Evolutionary conservation across 495 filamentous ascomycete species (phyloP).

Genomic region (Oidiodendron maius): DNA sequence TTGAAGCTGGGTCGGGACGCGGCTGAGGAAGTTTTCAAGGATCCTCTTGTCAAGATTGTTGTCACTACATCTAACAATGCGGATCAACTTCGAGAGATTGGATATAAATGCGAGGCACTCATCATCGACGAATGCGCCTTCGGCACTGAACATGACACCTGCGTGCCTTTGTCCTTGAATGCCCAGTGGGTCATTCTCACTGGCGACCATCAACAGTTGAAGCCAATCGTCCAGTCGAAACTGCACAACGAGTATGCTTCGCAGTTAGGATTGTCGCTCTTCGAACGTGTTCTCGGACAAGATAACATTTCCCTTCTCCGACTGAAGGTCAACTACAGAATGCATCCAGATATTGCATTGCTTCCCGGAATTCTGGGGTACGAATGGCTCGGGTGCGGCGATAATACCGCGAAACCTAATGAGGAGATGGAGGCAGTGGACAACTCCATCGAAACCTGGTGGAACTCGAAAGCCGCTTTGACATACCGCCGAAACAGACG

Average conservation of each 20-base stretch:
- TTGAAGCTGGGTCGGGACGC: background rate
- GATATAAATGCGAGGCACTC: background rate
- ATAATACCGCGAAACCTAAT: background rate
- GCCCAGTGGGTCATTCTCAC: background rate
- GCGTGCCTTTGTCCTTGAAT: background rate
- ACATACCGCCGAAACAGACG: background rate
- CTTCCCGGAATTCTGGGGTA: conserved; percentile 1
- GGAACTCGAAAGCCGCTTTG: background rate
- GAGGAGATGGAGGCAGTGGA: background rate
- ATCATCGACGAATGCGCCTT: conserved; percentile 4
- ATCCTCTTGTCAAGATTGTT: conserved; percentile 1
- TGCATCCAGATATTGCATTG: conserved; percentile 10
- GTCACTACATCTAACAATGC: conserved; percentile 6
- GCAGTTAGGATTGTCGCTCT: background rate
- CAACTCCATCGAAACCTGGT: background rate
- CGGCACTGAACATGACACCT: conserved; percentile 1
- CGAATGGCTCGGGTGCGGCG: conserved; percentile 2
- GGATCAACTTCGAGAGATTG: background rate
- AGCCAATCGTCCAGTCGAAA: background rate
- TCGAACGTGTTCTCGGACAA: background rate
- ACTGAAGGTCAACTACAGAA: conserved; percentile 9
- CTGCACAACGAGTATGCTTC: background rate
- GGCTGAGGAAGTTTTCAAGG: background rate
- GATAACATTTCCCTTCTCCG: conserved; percentile 2
- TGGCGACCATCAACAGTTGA: conserved; percentile 6